Conservation (phyloP, 495 filamentous ascomycete species). For the Aspergillus leporis region DNA sequence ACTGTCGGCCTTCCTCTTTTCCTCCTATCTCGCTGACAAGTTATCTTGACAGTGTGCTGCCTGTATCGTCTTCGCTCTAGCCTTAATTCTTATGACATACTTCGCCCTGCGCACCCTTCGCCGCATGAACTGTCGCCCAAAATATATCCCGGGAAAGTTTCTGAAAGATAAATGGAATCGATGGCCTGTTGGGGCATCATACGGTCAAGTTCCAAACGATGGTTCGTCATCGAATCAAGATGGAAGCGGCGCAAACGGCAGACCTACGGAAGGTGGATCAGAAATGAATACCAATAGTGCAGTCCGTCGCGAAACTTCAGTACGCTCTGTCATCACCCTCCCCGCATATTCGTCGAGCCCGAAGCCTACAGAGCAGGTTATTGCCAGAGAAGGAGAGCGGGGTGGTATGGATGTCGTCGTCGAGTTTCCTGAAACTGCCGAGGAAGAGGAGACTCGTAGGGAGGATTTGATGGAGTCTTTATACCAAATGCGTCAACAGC, state of each 20-base stretch:
- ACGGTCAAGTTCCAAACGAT: constrained; percentile 38
- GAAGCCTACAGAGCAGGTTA: constrained; percentile 75
- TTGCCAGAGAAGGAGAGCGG: constrained; percentile 88
- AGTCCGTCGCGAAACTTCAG: constrained; percentile 79
- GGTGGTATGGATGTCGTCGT: constrained; percentile 90
- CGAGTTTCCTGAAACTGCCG: constrained; percentile 72
- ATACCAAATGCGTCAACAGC: constrained; percentile 82
- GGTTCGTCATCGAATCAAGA: constrained; percentile 24
- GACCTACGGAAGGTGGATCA: constrained; percentile 21
- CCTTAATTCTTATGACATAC: constrained; percentile 43
- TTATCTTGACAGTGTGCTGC: constrained; percentile 29
- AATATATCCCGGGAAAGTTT: constrained; percentile 56
- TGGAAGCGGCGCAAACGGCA: constrained; percentile 27
- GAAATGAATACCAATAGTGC: constrained; percentile 38
- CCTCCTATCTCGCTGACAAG: neutral
- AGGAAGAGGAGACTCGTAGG: constrained; percentile 76
- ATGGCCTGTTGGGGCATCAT: constrained; percentile 53
- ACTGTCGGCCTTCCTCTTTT: neutral
- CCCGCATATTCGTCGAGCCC: constrained; percentile 75
- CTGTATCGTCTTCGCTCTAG: constrained; percentile 38
- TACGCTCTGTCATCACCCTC: constrained; percentile 90
- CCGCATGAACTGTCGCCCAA: constrained; percentile 50
- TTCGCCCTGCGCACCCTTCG: constrained; percentile 51
- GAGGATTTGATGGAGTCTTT: constrained; percentile 91
- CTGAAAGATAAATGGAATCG: constrained; percentile 61